These are phyloP conservation scores for Beauveria bassiana DNA, from an alignment of 2,329 filamentous ascomycete species.

Conservation along the genomic window DNA sequence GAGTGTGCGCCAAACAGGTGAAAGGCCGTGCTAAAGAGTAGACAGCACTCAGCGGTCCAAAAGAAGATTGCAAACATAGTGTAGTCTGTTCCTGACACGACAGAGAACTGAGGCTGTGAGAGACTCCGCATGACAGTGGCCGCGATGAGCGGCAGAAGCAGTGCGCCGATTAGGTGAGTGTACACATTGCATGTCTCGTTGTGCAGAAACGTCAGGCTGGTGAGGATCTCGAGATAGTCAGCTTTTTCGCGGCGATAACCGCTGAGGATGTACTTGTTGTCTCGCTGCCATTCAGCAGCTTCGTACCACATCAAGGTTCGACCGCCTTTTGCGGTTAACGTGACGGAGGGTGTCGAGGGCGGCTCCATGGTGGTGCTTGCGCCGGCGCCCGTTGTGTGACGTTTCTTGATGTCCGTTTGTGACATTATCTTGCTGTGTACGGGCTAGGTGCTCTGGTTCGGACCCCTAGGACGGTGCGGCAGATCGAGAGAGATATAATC, in stretches of 20 bases:
- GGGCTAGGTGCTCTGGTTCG: no score
- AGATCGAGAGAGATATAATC: no score
- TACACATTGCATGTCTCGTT: conserved; percentile 12
- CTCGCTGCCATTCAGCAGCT: conserved; percentile 11
- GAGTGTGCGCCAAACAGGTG: conserved; percentile 14
- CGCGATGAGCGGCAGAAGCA: conserved; percentile 3
- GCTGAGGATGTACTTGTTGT: conserved; percentile 12
- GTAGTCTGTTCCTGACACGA: not conserved
- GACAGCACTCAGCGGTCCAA: conserved; percentile 13
- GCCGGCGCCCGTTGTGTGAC: not conserved
- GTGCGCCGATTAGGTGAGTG: conserved; percentile 10
- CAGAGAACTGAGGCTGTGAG: conserved; percentile 5
- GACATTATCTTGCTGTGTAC: no score
- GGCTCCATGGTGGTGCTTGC: not conserved
- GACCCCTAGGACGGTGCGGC: no score
- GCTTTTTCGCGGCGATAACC: conserved; percentile 1
- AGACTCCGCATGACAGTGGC: not conserved
- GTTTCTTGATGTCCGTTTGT: no score
- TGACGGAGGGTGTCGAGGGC: no score
- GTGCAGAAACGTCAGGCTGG: conserved; percentile 10
- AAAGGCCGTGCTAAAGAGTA: conserved; percentile 13
- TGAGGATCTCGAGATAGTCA: conserved; percentile 4
- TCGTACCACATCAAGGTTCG: conserved; percentile 11
- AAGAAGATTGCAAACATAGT: conserved; percentile 14
- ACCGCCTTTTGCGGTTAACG: not conserved